Percentiles rank a stretch among this genome's conserved stretches.
These are phyloP conservation scores for Talinum fruticosum DNA, from an alignment of 148 eudicot genomes.

Conservation along the genomic window DNA sequence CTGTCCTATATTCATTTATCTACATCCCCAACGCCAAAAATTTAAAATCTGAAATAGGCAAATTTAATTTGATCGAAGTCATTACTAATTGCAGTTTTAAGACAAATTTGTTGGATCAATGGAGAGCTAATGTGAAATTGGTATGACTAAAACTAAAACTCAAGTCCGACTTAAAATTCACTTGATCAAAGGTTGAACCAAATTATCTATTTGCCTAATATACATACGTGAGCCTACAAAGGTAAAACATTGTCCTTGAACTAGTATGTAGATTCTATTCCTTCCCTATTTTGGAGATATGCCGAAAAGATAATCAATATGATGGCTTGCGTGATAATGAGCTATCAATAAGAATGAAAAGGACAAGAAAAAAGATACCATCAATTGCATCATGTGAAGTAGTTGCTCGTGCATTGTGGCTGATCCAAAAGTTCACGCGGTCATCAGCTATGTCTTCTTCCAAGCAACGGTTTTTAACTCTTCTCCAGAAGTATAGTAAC, in stretches of 20 bases:
- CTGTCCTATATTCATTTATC: no score
- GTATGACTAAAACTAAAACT: not conserved
- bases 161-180: no score
- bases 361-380: slow-evolving; percentile 38
- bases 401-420: slow-evolving; percentile 38
- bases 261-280: not conserved
- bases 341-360: not conserved
- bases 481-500: slow-evolving; percentile 82
- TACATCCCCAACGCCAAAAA: no score
- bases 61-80: no score
- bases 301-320: no score
- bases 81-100: no score
- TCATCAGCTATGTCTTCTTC: slow-evolving; percentile 81
- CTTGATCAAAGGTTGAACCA: not conserved
- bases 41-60: no score
- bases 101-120: no score
- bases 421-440: slow-evolving; percentile 58
- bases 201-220: no score
- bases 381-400: slow-evolving; percentile 79
- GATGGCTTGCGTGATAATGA: no score
- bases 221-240: no score
- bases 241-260: not conserved
- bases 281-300: no score
- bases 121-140: not conserved
- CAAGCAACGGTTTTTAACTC: slow-evolving; percentile 64